Evolutionary conservation across 148 eudicot genomes (phyloP).

Genomic region (Amaranthus cruentus): DNA sequence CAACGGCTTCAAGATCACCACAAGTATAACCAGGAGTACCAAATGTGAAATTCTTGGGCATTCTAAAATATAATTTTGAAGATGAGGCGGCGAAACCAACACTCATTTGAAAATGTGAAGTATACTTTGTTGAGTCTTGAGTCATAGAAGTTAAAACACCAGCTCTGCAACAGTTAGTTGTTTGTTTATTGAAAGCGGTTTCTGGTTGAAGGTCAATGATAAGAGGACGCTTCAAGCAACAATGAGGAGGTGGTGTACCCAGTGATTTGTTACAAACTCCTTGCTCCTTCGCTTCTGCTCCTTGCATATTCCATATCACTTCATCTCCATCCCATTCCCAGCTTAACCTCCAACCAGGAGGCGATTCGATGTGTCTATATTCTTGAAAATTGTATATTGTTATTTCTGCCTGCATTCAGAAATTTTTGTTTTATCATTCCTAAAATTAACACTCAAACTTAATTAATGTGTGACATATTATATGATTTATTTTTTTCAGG

Average conservation of each 20-base stretch:
- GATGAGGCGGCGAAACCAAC: slow-evolving; percentile 26
- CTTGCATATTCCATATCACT: slow-evolving; percentile 61
- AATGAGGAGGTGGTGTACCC: slow-evolving; percentile 52
- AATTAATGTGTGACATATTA: neutral
- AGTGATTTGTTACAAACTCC: slow-evolving; percentile 52
- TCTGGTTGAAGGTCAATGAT: slow-evolving; percentile 65
- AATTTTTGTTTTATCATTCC: neutral
- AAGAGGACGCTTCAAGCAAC: slow-evolving; percentile 58
- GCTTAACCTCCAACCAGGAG: slow-evolving; percentile 76
- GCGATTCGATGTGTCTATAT: slow-evolving; percentile 58
- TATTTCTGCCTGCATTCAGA: slow-evolving; percentile 38
- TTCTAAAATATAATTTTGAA: neutral
- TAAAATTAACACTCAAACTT: neutral
- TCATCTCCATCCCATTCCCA: slow-evolving; percentile 61
- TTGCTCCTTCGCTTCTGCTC: slow-evolving; percentile 78
- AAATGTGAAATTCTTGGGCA: slow-evolving; percentile 46
- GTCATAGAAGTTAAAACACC: slow-evolving; percentile 56
- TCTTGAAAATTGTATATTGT: slow-evolving; percentile 62
- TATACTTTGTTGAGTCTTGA: slow-evolving; percentile 39
- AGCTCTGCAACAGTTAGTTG: slow-evolving; percentile 64
- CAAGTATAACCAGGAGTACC: slow-evolving; percentile 70
- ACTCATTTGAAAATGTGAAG: slow-evolving; percentile 56
- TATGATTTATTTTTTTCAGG: neutral
- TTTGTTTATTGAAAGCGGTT: slow-evolving; percentile 45
- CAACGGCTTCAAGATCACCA: slow-evolving; percentile 43